A percentile compares a stretch with the other conserved stretches of the same genome.
phyloP scores from a whole-genome alignment of 2,329 filamentous ascomycete species.

The Cercospora sesami region DNA sequence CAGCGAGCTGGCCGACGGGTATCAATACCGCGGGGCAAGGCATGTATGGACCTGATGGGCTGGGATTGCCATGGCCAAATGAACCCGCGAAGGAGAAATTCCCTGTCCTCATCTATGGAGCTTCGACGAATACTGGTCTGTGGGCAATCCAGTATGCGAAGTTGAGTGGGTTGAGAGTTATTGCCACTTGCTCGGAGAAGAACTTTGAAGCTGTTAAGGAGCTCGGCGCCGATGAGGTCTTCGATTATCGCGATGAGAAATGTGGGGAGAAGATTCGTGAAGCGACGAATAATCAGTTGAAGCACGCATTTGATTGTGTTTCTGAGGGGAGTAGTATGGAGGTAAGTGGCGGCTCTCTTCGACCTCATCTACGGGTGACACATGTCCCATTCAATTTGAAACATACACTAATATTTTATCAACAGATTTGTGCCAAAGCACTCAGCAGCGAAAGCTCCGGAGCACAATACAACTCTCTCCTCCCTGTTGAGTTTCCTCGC shows the following conservation, averaged over 20 bases:
- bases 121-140: slow-evolving; percentile 51
- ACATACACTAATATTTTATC: neutral
- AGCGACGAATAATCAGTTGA: slow-evolving; percentile 21
- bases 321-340: slow-evolving; percentile 18
- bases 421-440: slow-evolving; percentile 27
- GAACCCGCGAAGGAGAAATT: neutral
- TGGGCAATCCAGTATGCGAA: slow-evolving; percentile 54
- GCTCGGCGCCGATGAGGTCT: slow-evolving; percentile 49
- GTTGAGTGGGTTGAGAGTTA: slow-evolving; percentile 39
- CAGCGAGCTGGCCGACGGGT: slow-evolving; percentile 54
- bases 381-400: neutral
- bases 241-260: slow-evolving; percentile 50
- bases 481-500: slow-evolving; percentile 24
- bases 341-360: neutral
- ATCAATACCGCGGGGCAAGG: slow-evolving; percentile 53
- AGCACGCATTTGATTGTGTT: slow-evolving; percentile 22
- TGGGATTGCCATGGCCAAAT: slow-evolving; percentile 17
- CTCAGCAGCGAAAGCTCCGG: slow-evolving; percentile 17
- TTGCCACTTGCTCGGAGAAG: slow-evolving; percentile 48
- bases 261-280: slow-evolving; percentile 45
- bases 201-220: slow-evolving; percentile 49
- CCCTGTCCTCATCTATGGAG: slow-evolving; percentile 34
- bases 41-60: slow-evolving; percentile 39
- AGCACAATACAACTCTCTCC: slow-evolving; percentile 23
- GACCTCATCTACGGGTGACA: no score